These are phyloP conservation scores for Pseudovirgaria hyperparasitica DNA, from an alignment of 2,329 filamentous ascomycete genomes.

Conservation along the genomic window DNA sequence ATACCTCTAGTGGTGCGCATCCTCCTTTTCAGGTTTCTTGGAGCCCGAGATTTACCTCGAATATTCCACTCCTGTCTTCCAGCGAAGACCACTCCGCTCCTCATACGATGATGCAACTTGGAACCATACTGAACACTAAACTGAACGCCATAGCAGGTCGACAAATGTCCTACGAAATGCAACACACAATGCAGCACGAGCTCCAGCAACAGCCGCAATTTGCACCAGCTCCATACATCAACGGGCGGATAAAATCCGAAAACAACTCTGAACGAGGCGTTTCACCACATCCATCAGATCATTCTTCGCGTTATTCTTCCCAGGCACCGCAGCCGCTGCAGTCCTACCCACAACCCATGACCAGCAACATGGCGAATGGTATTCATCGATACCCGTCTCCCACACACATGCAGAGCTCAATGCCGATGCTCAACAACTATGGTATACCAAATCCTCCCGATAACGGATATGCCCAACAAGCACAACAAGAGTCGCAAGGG, in stretches of 20 bases:
- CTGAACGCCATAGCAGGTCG: constrained; percentile 25
- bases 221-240: constrained; percentile 34
- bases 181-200: constrained; percentile 29
- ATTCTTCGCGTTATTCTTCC: constrained; percentile 44
- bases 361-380: constrained; percentile 36
- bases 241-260: constrained; percentile 41
- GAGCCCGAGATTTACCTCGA: constrained; percentile 9
- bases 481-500: constrained; percentile 23
- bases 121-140: constrained; percentile 30
- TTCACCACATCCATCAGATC: constrained; percentile 42
- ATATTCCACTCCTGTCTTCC: constrained; percentile 8
- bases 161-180: constrained; percentile 24
- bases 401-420: constrained; percentile 35
- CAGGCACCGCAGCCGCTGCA: constrained; percentile 40
- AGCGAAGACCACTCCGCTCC: constrained; percentile 3
- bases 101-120: constrained; percentile 22
- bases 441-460: constrained; percentile 38
- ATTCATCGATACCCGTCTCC: constrained; percentile 44
- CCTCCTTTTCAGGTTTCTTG: constrained; percentile 6
- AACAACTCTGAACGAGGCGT: constrained; percentile 46
- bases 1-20: constrained; percentile 18
- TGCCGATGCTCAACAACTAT: constrained; percentile 43
- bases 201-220: constrained; percentile 28
- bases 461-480: constrained; percentile 31
- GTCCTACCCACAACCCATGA: constrained; percentile 33